Base-by-base conservation (phyloP, 2,329 filamentous ascomycete genomes). In the Thermochaetoides dissita region DNA sequence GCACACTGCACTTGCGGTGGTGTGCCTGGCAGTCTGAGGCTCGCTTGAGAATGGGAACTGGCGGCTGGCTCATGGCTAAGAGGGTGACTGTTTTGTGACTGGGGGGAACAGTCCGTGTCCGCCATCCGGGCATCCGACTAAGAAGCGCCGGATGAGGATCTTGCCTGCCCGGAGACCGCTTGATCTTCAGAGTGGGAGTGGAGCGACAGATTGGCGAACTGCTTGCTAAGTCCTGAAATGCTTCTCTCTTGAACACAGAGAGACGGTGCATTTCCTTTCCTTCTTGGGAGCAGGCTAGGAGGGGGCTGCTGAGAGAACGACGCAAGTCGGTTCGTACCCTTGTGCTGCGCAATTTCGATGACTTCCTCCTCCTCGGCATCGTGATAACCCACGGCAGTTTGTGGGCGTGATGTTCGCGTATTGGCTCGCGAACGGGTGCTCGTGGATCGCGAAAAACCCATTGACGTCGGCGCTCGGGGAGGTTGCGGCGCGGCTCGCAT, bases 381-480 rank as follows among this genome's bases (percentile, higher is more conserved):
- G 36, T 59, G 57, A 12, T 57, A 59, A 10, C 54, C 57, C 57
- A 48, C 66, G 51, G 46, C 62, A 50, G 48, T 65, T 46, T 50
- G 63, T 55, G 60, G 56, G 56, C 69, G 59, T 5, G 17, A 24
- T 60, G 59, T 56, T 59, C 58, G 53, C 62, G 50, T 49, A 31
- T 60, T 62, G 10, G 61, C 60, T 45, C 59, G 57, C 24, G 60
- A 59, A 51, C 70, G 62, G 43, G 64, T 56, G 53, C 67, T 69
- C 41, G 67, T 62, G 36, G 69, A 60, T 46, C 70, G 68, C 48
- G 55, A 61, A 37, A 60, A 65, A 24, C 63, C 61, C 50, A 73
- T 62, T 32, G 74, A 64, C 6, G 72, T 67, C 47, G 73, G 66
- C 3, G 72, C 66, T 41, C 74, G 70, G 45, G 61, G 53, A 6